Base-by-base conservation (phyloP, 2,329 filamentous ascomycete genomes). In the Bipolaris gigantea region DNA sequence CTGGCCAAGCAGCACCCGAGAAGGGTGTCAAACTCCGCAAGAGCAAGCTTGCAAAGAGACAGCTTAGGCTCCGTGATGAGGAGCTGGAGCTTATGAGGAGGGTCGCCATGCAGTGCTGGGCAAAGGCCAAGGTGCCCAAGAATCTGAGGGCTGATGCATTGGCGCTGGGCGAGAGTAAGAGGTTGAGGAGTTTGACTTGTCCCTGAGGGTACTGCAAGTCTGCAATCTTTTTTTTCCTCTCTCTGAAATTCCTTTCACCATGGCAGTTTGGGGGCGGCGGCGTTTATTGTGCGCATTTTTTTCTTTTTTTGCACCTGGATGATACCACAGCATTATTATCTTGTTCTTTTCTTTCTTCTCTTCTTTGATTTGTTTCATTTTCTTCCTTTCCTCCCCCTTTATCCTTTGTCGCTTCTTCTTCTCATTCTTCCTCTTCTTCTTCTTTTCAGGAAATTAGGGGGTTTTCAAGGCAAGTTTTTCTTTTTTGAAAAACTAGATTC, bases 21-120 rank as follows among this genome's bases (percentile, higher is more conserved):
- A 67, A 65, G 49, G 72, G 72, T 11, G 63, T 62, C n/a, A 69
- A 60, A 53, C 53, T 74, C 4, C 41, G 62, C 16, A 71, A 76
- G 55, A 75, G 75, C 59, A 76, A 75, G 55, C 66, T 81, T 52
- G 78, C 79, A 2, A 76, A 75, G 57, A 67, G 77, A n/a, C 78
- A 80, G 62, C 63, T 76, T 57, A 67, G 72, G 40, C 65, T 81
- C 56, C 65, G 77, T 52, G 59, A 68, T 1, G 78, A 80, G 52
- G 77, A 79, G 62, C 67, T 75, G 21, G 70, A 74, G 49, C 70
- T 78, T 59, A 72, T 79, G 60, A 64, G 75, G 33, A 64, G 75
- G 19, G 70, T 77, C 45, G 75, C 76, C 21, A 60, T 74, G 65
- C 75, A 77, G 55, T 77, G 74, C 56, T 79, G 76, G 74, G 75